Evolutionary conservation across 495 filamentous ascomycete genomes (phyloP).

Genomic region (Neurospora discreta): DNA sequence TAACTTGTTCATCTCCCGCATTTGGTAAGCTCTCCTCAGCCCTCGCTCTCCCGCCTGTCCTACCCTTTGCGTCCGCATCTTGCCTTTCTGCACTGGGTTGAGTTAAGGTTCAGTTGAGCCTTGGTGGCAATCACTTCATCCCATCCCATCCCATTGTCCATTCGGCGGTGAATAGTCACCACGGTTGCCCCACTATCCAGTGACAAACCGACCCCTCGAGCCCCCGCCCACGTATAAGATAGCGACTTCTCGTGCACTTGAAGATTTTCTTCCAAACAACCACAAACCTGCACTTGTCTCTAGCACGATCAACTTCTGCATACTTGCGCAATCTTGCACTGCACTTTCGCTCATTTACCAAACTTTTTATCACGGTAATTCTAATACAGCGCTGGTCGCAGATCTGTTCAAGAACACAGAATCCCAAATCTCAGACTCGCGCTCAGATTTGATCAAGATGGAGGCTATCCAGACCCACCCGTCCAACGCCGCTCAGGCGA

Average conservation of each 20-base stretch:
- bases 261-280: neutral
- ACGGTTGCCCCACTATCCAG: neutral
- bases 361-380: neutral
- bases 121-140: neutral
- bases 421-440: slow-evolving; percentile 6
- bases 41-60: neutral
- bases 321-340: neutral
- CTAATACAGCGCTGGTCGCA: slow-evolving; percentile 7
- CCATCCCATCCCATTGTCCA: neutral
- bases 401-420: slow-evolving; percentile 13
- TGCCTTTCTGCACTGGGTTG: neutral
- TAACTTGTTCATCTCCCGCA: slow-evolving; percentile 94
- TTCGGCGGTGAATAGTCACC: neutral
- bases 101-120: neutral
- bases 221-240: neutral
- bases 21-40: slow-evolving; percentile 48
- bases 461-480: slow-evolving; percentile 85
- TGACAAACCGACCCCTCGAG: neutral
- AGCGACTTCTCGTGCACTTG: neutral
- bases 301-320: neutral
- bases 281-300: neutral
- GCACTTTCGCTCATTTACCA: neutral
- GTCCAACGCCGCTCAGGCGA: slow-evolving; percentile 75
- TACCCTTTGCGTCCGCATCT: neutral
- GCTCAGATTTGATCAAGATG: slow-evolving; percentile 43